phyloP scores from a whole-genome alignment of 2,329 filamentous ascomycete genomes.

The Rhynchosporium graminicola region DNA sequence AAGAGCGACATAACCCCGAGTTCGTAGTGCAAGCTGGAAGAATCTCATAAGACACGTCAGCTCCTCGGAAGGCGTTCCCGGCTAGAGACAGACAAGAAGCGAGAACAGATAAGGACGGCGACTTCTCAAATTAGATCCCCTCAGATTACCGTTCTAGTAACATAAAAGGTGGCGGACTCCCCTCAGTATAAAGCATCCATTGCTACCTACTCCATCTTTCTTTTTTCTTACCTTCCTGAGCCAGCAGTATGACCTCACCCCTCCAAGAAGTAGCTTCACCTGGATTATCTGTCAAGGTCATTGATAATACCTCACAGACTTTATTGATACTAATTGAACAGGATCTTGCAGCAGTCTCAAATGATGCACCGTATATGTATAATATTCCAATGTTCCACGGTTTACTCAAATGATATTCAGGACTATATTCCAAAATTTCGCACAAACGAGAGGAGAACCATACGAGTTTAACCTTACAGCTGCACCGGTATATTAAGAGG shows the following conservation, averaged over 20 bases:
- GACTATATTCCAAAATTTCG: no score
- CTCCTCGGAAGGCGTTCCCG: background rate
- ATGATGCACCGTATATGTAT: no score
- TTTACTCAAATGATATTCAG: no score
- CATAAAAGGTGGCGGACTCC: background rate
- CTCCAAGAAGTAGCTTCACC: background rate
- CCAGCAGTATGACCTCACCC: background rate
- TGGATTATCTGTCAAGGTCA: background rate
- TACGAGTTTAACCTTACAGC: no score
- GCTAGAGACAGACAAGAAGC: background rate
- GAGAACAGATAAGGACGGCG: background rate
- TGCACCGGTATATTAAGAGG: no score
- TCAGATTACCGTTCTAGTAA: background rate
- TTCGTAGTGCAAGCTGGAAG: background rate
- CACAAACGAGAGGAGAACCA: no score
- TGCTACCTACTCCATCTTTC: background rate
- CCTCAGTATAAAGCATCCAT: background rate
- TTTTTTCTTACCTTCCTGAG: background rate
- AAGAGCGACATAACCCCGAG: background rate
- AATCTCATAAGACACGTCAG: conserved; percentile 1
- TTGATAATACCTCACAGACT: background rate
- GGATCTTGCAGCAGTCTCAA: no score
- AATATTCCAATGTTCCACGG: no score
- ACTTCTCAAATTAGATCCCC: background rate
- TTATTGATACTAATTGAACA: background rate